Base-by-base conservation (phyloP, 495 filamentous ascomycete species). In the Daldinia caldariorum region DNA sequence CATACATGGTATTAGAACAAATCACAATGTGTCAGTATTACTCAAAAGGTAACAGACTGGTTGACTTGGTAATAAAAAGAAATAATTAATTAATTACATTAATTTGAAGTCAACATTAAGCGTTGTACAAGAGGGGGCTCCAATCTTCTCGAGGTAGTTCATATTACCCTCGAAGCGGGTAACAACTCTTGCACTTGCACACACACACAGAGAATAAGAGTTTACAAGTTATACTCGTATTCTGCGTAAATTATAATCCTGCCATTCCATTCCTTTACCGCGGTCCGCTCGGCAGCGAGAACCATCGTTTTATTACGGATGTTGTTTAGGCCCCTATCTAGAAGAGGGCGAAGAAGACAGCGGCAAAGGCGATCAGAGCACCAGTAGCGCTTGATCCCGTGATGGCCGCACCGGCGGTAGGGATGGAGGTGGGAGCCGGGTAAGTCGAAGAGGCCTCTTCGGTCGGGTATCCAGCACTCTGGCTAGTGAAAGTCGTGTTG, bases 271-370 rank as follows among this genome's bases (percentile, higher is more conserved):
- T 26, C 18, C 43, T 37, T n/a, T 45, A 4, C 55, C n/a, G 38
- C 47, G 20, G 14, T 9, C 26, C 54, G 35, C 10, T 10, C 13
- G 13, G 45, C 67, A 53, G 45, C 18, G 13, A 41, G 10, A 37
- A 26, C 41, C 56, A 57, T 50, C 57, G 50, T 34, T 31, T 35
- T 16, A 16, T 59, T 22, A 18, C 41, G 0, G n/a, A 57, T 41
- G 22, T 14, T 41, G 22, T 14, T 22, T 13, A 22, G 18, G 14
- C 12, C 10, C 12, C 9, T n/a, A 41, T 41, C 71, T 75, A 77
- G 55, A 77, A 69, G 18, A 73, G 63, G 38, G 67, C 75, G 20
- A 75, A 26, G 67, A 57, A 73, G 43, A 75, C 47, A 47, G 73
- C 75, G 5, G 67, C 75, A 32, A 70, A 62, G 8, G 62, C 73